Base-by-base conservation (phyloP, 805 yeast species). In the Starmerella sp. region DNA sequence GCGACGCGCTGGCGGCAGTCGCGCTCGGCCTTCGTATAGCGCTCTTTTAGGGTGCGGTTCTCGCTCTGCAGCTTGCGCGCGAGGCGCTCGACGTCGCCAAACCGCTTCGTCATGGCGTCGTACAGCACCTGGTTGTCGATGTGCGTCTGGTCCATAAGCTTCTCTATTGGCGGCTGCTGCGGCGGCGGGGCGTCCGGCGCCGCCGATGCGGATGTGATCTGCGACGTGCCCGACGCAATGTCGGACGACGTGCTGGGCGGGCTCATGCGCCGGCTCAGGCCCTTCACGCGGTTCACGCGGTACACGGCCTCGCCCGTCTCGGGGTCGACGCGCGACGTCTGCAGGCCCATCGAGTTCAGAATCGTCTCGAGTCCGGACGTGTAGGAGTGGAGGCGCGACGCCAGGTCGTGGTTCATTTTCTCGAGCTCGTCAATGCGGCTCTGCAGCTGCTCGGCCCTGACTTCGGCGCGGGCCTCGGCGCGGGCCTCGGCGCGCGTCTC, bases 61-160 rank as follows among this genome's bases (percentile, higher is more conserved):
- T 86, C 95, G 64, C 83, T 83, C 55, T 90, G 86, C 57, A 86
- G 75, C 64, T 81, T 85, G 63, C 93, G 82, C 2, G 97, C 97
- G 62, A 90, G 75, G 6, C 83, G 79, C 66, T 93, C 97, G 51
- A 91, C 95, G 65, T 91, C 97, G 54, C 78, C 80, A 63, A 93
- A 90, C 56, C 98, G 73, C 65, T 84, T 81, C 39, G 82, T 76
- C 3, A 89, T 78, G 13, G 79, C 71, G 13, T 70, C 66, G 38
- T 72, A 70, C 53, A 67, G 67, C 14, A 65, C 65, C 30, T 69
- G 70, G 62, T 69, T 74, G 54, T 75, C 76, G 11, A 64, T 59
- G 42, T 69, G 69, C 30, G 71, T 60, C 53, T 63, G 66, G 37
- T 61, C 62, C 28, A 64, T 52, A 45, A 68, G 64, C 47, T 51